Percentiles rank a stretch among this genome's conserved stretches.
phyloP scores from a whole-genome alignment of 2,329 filamentous ascomycete genomes.

The Sclerotinia sclerotiorum region DNA sequence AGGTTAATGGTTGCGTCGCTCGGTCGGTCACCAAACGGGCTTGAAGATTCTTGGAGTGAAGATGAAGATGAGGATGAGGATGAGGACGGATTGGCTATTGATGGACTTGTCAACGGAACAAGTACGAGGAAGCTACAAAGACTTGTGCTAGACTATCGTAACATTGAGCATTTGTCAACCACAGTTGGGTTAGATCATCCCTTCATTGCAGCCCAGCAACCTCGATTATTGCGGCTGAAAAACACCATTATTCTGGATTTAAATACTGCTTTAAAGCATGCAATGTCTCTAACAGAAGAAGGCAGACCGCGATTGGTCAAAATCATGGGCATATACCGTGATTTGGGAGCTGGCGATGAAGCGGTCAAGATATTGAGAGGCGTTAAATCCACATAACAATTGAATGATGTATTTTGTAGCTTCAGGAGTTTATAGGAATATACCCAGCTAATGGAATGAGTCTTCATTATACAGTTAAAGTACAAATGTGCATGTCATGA shows the following conservation, averaged over 20 bases:
- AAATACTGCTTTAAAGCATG: conserved; percentile 60
- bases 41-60: conserved; percentile 40
- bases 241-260: conserved; percentile 66
- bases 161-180: conserved; percentile 52
- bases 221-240: conserved; percentile 56
- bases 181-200: conserved; percentile 59
- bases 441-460: conserved; percentile 33
- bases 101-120: conserved; percentile 38
- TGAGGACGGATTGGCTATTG: conserved; percentile 35
- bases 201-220: conserved; percentile 58
- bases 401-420: conserved; percentile 42
- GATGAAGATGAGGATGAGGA: conserved; percentile 45
- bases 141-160: conserved; percentile 58
- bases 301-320: conserved; percentile 50
- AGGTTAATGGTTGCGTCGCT: conserved; percentile 54
- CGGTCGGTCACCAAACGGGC: conserved; percentile 33
- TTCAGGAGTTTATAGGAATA: conserved; percentile 45
- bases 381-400: conserved; percentile 32
- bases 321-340: conserved; percentile 59
- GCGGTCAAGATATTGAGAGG: conserved; percentile 52
- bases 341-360: conserved; percentile 60
- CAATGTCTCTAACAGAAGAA: conserved; percentile 44
- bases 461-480: conserved; percentile 45
- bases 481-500: conserved; percentile 35
- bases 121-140: conserved; percentile 47